Evolutionary conservation across 2,329 filamentous ascomycete species (phyloP), one percentile per base, ranked within the genome.

Genomic region (Aspergillus tanneri): DNA sequence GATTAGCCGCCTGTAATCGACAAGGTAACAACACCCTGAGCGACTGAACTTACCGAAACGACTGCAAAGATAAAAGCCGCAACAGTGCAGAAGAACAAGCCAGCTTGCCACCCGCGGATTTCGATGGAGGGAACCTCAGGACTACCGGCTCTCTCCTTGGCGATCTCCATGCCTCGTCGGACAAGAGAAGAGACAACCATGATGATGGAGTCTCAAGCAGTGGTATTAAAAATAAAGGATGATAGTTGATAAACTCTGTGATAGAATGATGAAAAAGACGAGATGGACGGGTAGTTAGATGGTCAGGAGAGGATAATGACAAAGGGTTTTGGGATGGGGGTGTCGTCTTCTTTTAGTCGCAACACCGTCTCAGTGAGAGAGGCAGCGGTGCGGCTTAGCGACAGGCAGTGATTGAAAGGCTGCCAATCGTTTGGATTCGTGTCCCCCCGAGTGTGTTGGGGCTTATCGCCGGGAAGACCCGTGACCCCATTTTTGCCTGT

Each of bases 121-220:
- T 58, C 40, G 21, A 55, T 48, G 34, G 39, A 43, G 7, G 40
- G 46, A 19, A 25, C 23, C 24, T 48, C 46, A n/a, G 40, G 46
- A 10, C 39, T 34, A 8, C 6, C 30, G 30, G 30, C 28, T 21
- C 43, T 32, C 12, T 57, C 49, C 14, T 60, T 57, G 47, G 57
- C 64, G 41, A 60, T 49, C 50, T 71, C 68, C 27, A 67, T 49
- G 43, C 69, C 64, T 37, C 71, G 68, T 42, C 70, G 67, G 51
- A 71, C 56, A 43, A 73, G 46, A 35, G 60, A 56, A 46, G 57
- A 55, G 41, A 58, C 57, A 32, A 59, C 51, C 67, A 70, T 70
- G 23, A 24, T 27, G 41, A 14, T 42, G 10, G 7, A 14, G 30
- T 37, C 27, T 46, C 5, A 16, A 37, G 18, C n/a, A 42, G 19